Conservation (phyloP, 176 grass and related monocot species). For the Oropetium thomaeum region DNA sequence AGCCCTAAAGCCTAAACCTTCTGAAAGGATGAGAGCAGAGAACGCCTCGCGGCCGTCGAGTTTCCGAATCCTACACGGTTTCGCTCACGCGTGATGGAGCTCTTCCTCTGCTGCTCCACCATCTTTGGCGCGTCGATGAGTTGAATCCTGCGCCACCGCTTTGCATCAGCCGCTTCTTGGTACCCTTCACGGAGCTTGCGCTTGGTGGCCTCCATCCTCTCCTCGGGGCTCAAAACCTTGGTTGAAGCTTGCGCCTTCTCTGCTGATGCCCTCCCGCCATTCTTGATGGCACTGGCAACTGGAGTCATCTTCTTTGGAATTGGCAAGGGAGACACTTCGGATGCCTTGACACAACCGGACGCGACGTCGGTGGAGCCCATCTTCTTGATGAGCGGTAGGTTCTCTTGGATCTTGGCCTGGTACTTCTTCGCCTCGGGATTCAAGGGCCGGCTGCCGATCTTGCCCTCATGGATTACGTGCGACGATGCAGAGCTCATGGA, state of each 20-base stretch:
- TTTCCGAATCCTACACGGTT: neutral
- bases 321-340: too few relatives aligned
- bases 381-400: neutral
- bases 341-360: neutral
- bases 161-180: neutral
- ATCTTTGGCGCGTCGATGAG: neutral
- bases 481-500: too few relatives aligned
- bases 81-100: neutral
- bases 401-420: neutral
- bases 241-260: too few relatives aligned
- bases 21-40: neutral
- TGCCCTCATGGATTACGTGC: too few relatives aligned
- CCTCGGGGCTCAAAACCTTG: neutral
- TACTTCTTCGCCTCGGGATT: too few relatives aligned
- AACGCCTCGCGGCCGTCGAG: neutral
- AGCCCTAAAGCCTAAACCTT: neutral
- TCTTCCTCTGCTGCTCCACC: neutral
- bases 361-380: neutral
- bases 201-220: neutral
- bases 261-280: too few relatives aligned
- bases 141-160: neutral
- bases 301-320: too few relatives aligned
- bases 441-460: too few relatives aligned
- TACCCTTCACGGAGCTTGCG: constrained; percentile 1
- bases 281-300: too few relatives aligned